Evolutionary conservation across 495 filamentous ascomycete species (phyloP).

Genomic region (Lasiosphaeria ovina): DNA sequence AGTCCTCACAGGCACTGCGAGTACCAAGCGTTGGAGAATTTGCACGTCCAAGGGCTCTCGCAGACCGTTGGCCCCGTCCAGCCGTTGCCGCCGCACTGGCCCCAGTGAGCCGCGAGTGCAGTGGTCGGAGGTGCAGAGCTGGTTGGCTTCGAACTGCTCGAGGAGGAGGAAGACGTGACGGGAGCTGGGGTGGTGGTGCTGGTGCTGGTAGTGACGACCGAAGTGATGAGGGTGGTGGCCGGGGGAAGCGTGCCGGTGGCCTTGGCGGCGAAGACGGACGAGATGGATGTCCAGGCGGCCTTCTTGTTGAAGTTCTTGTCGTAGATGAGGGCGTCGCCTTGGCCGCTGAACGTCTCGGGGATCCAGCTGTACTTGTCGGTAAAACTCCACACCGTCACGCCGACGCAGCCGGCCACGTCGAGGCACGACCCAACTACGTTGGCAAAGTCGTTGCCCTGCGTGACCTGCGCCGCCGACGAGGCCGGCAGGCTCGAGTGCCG

Average conservation of each 20-base stretch:
- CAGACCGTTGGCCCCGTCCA: slow-evolving; percentile 43
- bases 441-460: slow-evolving; percentile 57
- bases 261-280: slow-evolving; percentile 33
- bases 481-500: slow-evolving; percentile 42
- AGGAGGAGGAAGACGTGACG: slow-evolving; percentile 19
- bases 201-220: slow-evolving; percentile 8
- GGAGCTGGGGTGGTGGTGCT: slow-evolving; percentile 13
- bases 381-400: slow-evolving; percentile 64
- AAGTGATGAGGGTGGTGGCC: slow-evolving; percentile 2
- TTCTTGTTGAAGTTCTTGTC: slow-evolving; percentile 51
- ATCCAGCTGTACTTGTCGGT: slow-evolving; percentile 60
- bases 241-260: slow-evolving; percentile 23
- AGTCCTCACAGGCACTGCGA: slow-evolving; percentile 38
- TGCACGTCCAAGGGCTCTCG: slow-evolving; percentile 41
- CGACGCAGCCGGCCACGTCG: slow-evolving; percentile 54
- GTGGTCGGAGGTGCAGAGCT: slow-evolving; percentile 16
- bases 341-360: slow-evolving; percentile 46
- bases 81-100: slow-evolving; percentile 42
- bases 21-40: slow-evolving; percentile 38
- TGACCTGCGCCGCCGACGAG: slow-evolving; percentile 36
- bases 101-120: slow-evolving; percentile 30
- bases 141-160: slow-evolving; percentile 14
- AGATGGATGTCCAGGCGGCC: slow-evolving; percentile 49
- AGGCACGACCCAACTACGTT: slow-evolving; percentile 56
- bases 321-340: slow-evolving; percentile 58